Evolutionary conservation across 2,329 filamentous ascomycete genomes (phyloP).

Genomic region (Thielaviopsis populi): DNA sequence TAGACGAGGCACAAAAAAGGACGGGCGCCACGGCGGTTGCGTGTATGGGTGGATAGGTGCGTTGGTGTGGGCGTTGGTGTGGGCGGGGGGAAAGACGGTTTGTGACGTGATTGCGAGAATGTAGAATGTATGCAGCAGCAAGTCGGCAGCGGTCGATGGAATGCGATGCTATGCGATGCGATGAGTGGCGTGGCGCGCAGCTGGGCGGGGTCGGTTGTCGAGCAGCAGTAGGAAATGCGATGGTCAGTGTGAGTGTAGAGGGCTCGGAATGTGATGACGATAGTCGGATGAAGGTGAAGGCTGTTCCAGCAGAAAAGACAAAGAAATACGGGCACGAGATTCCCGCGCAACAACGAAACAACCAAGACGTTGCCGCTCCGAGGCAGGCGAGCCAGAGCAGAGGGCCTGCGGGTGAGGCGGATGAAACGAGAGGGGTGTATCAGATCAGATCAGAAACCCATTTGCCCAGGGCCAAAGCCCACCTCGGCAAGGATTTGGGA

Average conservation of each 20-base stretch:
- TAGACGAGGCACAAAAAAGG: not conserved
- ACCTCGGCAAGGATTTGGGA: not conserved
- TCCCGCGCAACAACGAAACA: not conserved
- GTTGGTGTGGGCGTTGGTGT: too few relatives aligned
- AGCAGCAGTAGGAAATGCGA: not conserved
- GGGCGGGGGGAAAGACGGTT: not conserved
- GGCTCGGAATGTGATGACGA: not conserved
- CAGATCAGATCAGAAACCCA: slow-evolving; percentile 1
- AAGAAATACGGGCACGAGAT: not conserved
- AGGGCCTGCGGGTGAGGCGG: not conserved
- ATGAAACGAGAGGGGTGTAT: slow-evolving; percentile 4
- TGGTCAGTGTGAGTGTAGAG: not conserved
- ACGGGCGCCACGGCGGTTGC: not conserved
- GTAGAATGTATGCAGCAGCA: too few relatives aligned
- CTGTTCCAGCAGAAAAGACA: not conserved
- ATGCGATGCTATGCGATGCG: too few relatives aligned
- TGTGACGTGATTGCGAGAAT: not conserved
- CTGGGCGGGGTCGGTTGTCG: not conserved
- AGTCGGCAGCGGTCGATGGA: not conserved
- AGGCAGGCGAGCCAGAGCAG: not conserved
- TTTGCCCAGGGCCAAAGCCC: not conserved
- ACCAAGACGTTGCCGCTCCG: not conserved
- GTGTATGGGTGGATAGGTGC: not conserved
- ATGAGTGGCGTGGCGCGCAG: too few relatives aligned
- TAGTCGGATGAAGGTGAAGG: not conserved